Percentiles rank a stretch among this genome's conserved stretches.
These are phyloP conservation scores for Pleurostoma richardsiae DNA, from an alignment of 2,329 filamentous ascomycete genomes.

Conservation along the genomic window DNA sequence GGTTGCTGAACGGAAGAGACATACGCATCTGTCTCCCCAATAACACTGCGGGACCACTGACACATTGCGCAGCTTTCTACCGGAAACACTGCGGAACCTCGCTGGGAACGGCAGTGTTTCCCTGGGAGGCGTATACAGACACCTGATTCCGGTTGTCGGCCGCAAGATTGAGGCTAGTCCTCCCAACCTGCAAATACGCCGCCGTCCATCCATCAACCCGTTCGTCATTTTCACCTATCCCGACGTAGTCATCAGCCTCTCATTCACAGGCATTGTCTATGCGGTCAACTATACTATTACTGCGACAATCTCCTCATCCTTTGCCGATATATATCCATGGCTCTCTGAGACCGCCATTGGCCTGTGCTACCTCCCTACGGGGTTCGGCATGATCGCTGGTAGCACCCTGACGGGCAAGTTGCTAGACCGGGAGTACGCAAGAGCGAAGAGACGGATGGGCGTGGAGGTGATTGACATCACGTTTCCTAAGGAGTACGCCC, in stretches of 20 bases:
- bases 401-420: slow-evolving; percentile 20
- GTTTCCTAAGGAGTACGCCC: slow-evolving; percentile 20
- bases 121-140: slow-evolving; percentile 9
- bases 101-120: slow-evolving; percentile 20
- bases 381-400: slow-evolving; percentile 22
- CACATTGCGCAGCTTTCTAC: slow-evolving; percentile 11
- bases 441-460: slow-evolving; percentile 9
- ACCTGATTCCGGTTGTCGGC: slow-evolving; percentile 12
- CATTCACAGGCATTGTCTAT: slow-evolving; percentile 25
- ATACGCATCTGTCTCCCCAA: too few relatives aligned
- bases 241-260: slow-evolving; percentile 20
- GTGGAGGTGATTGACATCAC: neutral
- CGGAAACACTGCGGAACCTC: slow-evolving; percentile 22
- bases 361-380: slow-evolving; percentile 23
- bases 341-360: slow-evolving; percentile 23
- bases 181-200: too few relatives aligned
- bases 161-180: slow-evolving; percentile 1
- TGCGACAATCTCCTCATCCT: slow-evolving; percentile 25
- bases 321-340: slow-evolving; percentile 17
- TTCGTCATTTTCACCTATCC: slow-evolving; percentile 23
- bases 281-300: slow-evolving; percentile 27
- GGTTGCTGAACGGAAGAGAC: too few relatives aligned
- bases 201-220: slow-evolving; percentile 13
- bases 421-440: slow-evolving; percentile 21
- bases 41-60: too few relatives aligned